Evolutionary conservation across 345 rosid species (phyloP).

Genomic region (Populus tremula): DNA sequence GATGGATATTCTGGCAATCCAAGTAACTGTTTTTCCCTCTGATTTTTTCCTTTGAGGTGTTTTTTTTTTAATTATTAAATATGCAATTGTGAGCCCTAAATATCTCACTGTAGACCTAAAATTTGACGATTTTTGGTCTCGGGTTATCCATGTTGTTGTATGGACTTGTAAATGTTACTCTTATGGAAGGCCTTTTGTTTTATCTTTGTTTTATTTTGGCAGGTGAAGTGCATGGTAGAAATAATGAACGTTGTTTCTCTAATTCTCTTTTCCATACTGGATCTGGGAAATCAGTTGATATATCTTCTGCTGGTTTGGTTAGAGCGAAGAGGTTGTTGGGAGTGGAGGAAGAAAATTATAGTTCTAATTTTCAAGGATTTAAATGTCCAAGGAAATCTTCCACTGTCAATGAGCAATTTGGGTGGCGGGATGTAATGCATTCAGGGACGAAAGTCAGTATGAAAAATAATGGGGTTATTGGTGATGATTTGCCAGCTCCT

Average conservation of each 20-base stretch:
- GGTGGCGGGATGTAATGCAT: conserved; percentile 17
- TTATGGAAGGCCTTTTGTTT: too few relatives aligned
- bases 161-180: too few relatives aligned
- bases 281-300: conserved; percentile 61
- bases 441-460: conserved; percentile 20
- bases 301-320: conserved; percentile 62
- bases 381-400: conserved; percentile 26
- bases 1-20: neutral
- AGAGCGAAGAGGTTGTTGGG: conserved; percentile 76
- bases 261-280: conserved; percentile 69
- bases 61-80: too few relatives aligned
- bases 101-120: too few relatives aligned
- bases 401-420: conserved; percentile 20
- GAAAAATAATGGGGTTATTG: conserved; percentile 15
- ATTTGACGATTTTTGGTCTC: too few relatives aligned
- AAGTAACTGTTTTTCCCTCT: too few relatives aligned
- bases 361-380: conserved; percentile 31
- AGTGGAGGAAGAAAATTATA: conserved; percentile 42
- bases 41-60: too few relatives aligned
- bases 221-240: conserved; percentile 10
- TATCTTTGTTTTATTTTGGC: too few relatives aligned
- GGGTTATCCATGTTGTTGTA: too few relatives aligned
- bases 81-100: too few relatives aligned
- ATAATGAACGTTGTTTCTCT: conserved; percentile 26
- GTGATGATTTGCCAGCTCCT: conserved; percentile 24